Evolutionary conservation across 208 protist genomes (phyloP).

Genomic region (Trypanosoma platydactyli): DNA sequence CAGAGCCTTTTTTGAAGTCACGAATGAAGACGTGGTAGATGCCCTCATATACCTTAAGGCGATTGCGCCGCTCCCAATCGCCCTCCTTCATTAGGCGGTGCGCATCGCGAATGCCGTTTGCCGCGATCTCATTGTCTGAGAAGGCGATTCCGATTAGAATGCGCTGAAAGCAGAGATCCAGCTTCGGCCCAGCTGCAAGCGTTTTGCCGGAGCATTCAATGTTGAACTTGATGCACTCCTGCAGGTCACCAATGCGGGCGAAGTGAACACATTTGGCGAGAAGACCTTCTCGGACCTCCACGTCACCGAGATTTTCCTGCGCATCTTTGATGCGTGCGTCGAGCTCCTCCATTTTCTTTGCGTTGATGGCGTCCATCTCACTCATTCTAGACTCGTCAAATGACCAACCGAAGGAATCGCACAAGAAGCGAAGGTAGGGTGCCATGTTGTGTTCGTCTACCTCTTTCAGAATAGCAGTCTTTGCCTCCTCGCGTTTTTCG

Average conservation of each 20-base stretch:
- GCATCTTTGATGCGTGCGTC: slow-evolving; percentile 92
- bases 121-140: slow-evolving; percentile 91
- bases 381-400: slow-evolving; percentile 61
- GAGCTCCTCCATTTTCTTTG: slow-evolving; percentile 72
- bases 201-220: slow-evolving; percentile 94
- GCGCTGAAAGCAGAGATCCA: slow-evolving; percentile 96
- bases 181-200: slow-evolving; percentile 91
- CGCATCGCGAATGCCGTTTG: slow-evolving; percentile 90
- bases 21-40: slow-evolving; percentile 94
- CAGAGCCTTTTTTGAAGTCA: slow-evolving; percentile 93
- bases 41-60: slow-evolving; percentile 99
- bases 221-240: slow-evolving; percentile 90
- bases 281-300: slow-evolving; percentile 96
- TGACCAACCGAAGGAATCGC: slow-evolving; percentile 73
- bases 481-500: slow-evolving; percentile 70
- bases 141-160: slow-evolving; percentile 97
- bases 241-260: slow-evolving; percentile 95
- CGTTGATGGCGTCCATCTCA: slow-evolving; percentile 82
- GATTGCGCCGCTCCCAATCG: slow-evolving; percentile 99
- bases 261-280: slow-evolving; percentile 93
- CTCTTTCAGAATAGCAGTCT: slow-evolving; percentile 67
- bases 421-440: slow-evolving; percentile 85
- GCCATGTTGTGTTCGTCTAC: slow-evolving; percentile 85
- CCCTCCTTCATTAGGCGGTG: slow-evolving; percentile 96
- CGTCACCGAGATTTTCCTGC: slow-evolving; percentile 96